These are phyloP conservation scores for Cucumis hystrix DNA, from an alignment of 306 rosid species.

Conservation along the genomic window DNA sequence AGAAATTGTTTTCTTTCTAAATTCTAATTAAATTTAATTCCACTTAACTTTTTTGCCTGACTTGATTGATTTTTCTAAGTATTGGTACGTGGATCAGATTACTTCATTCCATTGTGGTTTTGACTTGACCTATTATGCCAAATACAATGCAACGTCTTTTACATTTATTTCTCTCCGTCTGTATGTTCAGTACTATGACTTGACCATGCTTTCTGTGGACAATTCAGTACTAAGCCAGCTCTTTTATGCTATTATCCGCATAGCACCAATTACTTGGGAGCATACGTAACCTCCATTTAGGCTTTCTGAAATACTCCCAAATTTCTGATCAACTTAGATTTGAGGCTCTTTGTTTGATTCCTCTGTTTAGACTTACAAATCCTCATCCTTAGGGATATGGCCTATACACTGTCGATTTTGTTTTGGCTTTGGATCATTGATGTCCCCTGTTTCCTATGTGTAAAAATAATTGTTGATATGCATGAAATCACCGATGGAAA, in stretches of 20 bases:
- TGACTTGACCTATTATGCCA: background rate
- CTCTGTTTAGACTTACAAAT: background rate
- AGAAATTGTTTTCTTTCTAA: background rate
- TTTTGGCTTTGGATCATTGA: background rate
- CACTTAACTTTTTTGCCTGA: background rate
- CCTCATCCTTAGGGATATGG: background rate
- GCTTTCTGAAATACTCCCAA: background rate
- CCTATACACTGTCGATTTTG: background rate
- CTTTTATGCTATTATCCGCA: background rate
- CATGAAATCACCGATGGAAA: background rate
- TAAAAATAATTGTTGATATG: background rate
- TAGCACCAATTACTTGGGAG: background rate
- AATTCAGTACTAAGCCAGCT: background rate
- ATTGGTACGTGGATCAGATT: background rate
- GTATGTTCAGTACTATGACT: no score
- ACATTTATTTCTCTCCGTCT: background rate
- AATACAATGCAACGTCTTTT: background rate
- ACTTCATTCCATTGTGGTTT: background rate
- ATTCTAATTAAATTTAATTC: background rate
- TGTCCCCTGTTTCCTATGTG: background rate
- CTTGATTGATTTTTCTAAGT: background rate
- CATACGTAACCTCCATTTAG: background rate
- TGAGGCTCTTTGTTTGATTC: background rate
- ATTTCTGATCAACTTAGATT: background rate
- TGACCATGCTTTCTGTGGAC: background rate